Evolutionary conservation across 495 filamentous ascomycete genomes (phyloP).

Genomic region (Venustampulla echinocandica): DNA sequence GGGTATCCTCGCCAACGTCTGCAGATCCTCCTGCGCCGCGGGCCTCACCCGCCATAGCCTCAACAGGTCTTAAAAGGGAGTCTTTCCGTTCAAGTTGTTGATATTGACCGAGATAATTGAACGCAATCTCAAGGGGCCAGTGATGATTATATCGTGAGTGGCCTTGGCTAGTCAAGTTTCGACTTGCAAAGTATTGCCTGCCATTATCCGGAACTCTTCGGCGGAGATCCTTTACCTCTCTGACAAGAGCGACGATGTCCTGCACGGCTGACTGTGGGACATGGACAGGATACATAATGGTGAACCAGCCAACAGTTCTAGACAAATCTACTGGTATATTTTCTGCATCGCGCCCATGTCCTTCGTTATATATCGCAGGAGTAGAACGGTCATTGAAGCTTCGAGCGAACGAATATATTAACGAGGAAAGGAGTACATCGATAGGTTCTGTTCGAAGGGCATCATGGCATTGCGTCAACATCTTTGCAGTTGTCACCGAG

Average conservation of each 20-base stretch:
- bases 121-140: conserved; percentile 60
- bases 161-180: conserved; percentile 38
- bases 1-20: conserved; percentile 47
- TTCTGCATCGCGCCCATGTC: conserved; percentile 31
- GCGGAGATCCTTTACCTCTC: conserved; percentile 39
- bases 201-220: conserved; percentile 32
- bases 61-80: conserved; percentile 43
- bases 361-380: conserved; percentile 47
- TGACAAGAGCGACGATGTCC: conserved; percentile 14
- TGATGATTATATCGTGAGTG: conserved; percentile 34
- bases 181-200: conserved; percentile 36
- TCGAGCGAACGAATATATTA: conserved; percentile 40
- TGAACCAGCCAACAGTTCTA: conserved; percentile 54
- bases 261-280: not conserved
- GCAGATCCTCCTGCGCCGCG: not conserved
- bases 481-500: conserved; percentile 32
- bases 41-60: conserved; percentile 31
- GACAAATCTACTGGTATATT: conserved; percentile 42
- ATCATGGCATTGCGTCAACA: conserved; percentile 35
- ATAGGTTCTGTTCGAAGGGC: conserved; percentile 37
- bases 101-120: conserved; percentile 60
- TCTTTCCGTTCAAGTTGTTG: conserved; percentile 55
- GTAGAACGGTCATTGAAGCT: conserved; percentile 42
- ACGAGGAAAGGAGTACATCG: conserved; percentile 40
- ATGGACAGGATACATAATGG: conserved; percentile 43